Evolutionary conservation across 2,329 filamentous ascomycete genomes (phyloP), one percentile per base, ranked within the genome.

Genomic region (Cladosporium sp.): DNA sequence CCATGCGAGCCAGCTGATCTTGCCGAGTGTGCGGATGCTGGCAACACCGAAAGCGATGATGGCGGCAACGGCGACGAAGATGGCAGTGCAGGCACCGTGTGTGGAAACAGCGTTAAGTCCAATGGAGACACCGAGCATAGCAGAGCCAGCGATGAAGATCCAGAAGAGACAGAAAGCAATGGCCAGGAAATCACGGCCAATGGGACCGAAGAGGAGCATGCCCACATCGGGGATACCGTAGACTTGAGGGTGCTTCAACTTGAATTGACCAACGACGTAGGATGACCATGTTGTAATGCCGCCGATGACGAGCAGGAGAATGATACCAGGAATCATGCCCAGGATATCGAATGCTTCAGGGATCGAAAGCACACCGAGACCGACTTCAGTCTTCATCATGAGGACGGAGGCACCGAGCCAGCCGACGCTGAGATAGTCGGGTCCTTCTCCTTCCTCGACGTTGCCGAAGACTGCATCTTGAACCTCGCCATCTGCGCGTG

Each of bases 1-100:
- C 80, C 82, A 87, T 0, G 83, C 84, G 45, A 87, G 71, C 82
- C 82, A 86, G 3, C 80, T 82, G 59, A 87, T 81, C 64, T 54
- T 50, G 43, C 43, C 45, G n/a, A 59, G 14, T 8, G 47, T 59
- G 30, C 57, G 47, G 19, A 59, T 52, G 40, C 36, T 42, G n/a
- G 57, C 47, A 19, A 50, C 22, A 30, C 38, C 39, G 20, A 54
- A 38, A 17, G 25, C 47, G 28, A 59, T 37, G 34, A 59, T 36
- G 22, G 42, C 42, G 19, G 58, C 51, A n/a, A 56, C 43, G n/a
- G 50, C 47, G 45, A 50, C 47, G 19, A 58, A 87, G 73, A 76
- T 82, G 9, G 83, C 82, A 0, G 84, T 85, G 65, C 84, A 88
- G 2, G 80, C 73, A 4, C 78, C 80, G 64, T 87, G 84, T 22